Percentiles rank a stretch among this genome's conserved stretches.
phyloP scores from a whole-genome alignment of 225 moss, liverwort and hornwort species.

The Marchantia paleacea region DNA sequence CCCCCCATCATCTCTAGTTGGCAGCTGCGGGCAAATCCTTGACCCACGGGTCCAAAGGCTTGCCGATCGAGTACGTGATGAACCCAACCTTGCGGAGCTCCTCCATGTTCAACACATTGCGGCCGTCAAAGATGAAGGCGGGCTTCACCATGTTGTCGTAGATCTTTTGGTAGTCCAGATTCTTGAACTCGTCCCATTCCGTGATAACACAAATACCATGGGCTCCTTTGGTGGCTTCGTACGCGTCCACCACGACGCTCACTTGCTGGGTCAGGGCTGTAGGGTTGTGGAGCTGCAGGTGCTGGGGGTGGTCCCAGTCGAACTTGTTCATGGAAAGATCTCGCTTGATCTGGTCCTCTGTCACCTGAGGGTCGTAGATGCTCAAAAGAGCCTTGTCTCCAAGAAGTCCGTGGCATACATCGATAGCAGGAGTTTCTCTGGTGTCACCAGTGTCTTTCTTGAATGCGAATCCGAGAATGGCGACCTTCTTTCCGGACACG shows the following conservation, averaged over 20 bases:
- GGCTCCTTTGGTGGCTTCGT: slow-evolving; percentile 64
- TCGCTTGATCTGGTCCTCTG: slow-evolving; percentile 75
- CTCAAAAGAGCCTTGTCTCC: slow-evolving; percentile 68
- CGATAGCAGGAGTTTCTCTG: slow-evolving; percentile 72
- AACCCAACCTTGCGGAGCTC: slow-evolving; percentile 82
- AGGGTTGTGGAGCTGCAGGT: slow-evolving; percentile 68
- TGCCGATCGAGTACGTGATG: slow-evolving; percentile 73
- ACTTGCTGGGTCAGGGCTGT: slow-evolving; percentile 59
- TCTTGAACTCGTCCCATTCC: slow-evolving; percentile 87
- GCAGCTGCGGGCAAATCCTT: slow-evolving; percentile 54
- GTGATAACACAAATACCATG: slow-evolving; percentile 79
- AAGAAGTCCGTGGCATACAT: slow-evolving; percentile 72
- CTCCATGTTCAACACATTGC: slow-evolving; percentile 62
- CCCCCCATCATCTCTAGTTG: background rate
- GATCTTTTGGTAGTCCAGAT: slow-evolving; percentile 68
- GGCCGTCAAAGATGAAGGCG: slow-evolving; percentile 77
- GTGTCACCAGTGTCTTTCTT: slow-evolving; percentile 90
- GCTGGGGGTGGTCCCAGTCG: slow-evolving; percentile 94
- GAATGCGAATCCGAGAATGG: slow-evolving; percentile 69
- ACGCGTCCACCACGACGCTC: slow-evolving; percentile 64
- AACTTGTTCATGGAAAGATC: slow-evolving; percentile 93
- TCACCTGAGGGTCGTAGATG: slow-evolving; percentile 81
- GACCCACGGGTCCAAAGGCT: slow-evolving; percentile 79
- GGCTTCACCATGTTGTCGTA: slow-evolving; percentile 86
- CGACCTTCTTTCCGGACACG: slow-evolving; percentile 77